Evolutionary conservation across 1,139 yeast species (phyloP).

Genomic region (Saccharomyces hybrid): DNA sequence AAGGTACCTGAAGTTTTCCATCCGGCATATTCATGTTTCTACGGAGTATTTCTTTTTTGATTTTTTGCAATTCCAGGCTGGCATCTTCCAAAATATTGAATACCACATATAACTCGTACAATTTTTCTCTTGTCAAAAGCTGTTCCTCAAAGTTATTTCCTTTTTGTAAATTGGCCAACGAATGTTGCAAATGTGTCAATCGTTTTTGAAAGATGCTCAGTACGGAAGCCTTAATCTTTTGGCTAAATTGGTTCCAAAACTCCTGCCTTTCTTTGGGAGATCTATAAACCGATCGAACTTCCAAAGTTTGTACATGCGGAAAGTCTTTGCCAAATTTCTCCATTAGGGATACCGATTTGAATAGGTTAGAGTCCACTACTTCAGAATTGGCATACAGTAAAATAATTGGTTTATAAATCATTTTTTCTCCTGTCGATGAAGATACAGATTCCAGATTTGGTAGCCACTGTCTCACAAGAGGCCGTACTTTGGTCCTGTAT

Average conservation of each 20-base stretch:
- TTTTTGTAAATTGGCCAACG: slow-evolving; percentile 4
- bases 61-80: slow-evolving; percentile 13
- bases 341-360: slow-evolving; percentile 25
- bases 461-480: slow-evolving; percentile 77
- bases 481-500: slow-evolving; percentile 72
- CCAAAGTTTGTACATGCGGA: slow-evolving; percentile 23
- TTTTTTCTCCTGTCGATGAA: neutral
- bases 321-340: slow-evolving; percentile 30
- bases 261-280: slow-evolving; percentile 25
- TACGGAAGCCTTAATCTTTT: slow-evolving; percentile 17
- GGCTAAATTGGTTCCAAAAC: slow-evolving; percentile 25
- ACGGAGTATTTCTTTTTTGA: slow-evolving; percentile 11
- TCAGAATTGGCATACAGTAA: slow-evolving; percentile 27
- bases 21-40: slow-evolving; percentile 7
- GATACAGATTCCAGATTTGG: slow-evolving; percentile 38
- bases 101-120: slow-evolving; percentile 20
- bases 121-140: slow-evolving; percentile 19
- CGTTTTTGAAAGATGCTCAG: slow-evolving; percentile 24
- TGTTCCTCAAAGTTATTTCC: slow-evolving; percentile 7
- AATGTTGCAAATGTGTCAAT: slow-evolving; percentile 10
- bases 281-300: slow-evolving; percentile 29
- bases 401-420: slow-evolving; percentile 17
- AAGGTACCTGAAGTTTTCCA: slow-evolving; percentile 23
- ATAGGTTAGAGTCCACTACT: slow-evolving; percentile 26
- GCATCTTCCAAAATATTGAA: slow-evolving; percentile 26